Percentiles rank a stretch among this genome's conserved stretches.
These are phyloP conservation scores for Athelia psychrophila DNA, from an alignment of 1,284 basidiomycete genomes.

Conservation along the genomic window DNA sequence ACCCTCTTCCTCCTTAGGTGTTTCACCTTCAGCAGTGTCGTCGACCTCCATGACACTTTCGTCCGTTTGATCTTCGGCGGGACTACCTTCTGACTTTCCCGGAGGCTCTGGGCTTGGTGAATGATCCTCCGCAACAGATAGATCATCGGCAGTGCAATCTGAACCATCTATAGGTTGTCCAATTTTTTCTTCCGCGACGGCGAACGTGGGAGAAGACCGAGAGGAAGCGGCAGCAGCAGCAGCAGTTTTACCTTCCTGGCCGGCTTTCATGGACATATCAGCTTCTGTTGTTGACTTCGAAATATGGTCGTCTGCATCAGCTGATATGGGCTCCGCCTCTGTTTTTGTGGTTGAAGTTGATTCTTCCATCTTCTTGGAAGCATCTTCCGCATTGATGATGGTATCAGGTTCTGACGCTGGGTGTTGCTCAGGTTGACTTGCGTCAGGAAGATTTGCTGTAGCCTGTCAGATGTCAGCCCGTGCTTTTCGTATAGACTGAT, in stretches of 20 bases:
- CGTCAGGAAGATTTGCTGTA: background rate
- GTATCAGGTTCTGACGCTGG: too few species aligned
- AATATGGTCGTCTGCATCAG: too few species aligned
- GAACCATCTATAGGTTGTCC: constrained; percentile 12
- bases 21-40: constrained; percentile 9
- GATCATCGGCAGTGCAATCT: background rate
- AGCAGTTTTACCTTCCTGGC: background rate
- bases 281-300: too few species aligned
- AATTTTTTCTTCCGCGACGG: background rate
- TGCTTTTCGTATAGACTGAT: too few species aligned
- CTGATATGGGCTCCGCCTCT: too few species aligned
- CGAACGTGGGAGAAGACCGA: background rate
- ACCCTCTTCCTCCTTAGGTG: constrained; percentile 8
- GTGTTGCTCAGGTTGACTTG: too few species aligned
- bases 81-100: background rate
- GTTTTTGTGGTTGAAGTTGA: too few species aligned
- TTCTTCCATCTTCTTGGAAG: too few species aligned
- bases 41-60: constrained; percentile 13
- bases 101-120: background rate
- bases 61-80: constrained; percentile 5
- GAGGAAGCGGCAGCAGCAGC: too few species aligned
- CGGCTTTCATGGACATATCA: background rate
- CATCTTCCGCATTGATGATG: too few species aligned
- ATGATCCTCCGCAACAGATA: background rate
- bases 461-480: background rate